Base-by-base conservation (phyloP, 2,329 filamentous ascomycete genomes). In the Verticillium tricorpus region DNA sequence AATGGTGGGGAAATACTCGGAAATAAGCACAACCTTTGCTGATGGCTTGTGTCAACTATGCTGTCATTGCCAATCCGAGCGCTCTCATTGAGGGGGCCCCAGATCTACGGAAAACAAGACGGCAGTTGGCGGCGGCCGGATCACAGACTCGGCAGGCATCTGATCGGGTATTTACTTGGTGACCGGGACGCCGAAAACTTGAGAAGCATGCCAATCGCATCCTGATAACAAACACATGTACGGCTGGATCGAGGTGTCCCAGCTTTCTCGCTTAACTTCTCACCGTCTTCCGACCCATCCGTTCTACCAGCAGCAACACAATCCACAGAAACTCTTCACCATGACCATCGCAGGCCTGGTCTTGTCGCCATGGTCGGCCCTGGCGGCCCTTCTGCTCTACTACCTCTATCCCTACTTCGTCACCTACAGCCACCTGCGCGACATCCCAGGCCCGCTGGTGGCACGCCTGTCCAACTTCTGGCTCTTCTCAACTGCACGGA, bases 391-490 rank as follows among this genome's bases (percentile, higher is more conserved):
- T 3, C 56, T 56, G 15, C 55, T 35, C 19, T 65, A 64, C 39
- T 64, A 64, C 69, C 59, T 88, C 11, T 82, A 86, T 60, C 80
- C 85, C 0, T 89, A 87, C 72, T 73, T 89, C 31, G 75, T 84
- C 61, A 89, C 86, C 25, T 80, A 77, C 62, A 58, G 70, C 4
- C 70, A 75, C 62, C 79, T 86, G 64, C 71, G 84, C 73, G 67
- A 72, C 66, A 82, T 91, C 17, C 88, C 88, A 0, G 82, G 82
- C 0, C 88, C 89, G 0, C 86, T 89, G 67, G 82, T 85, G 0
- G 83, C 84, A 0, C 79, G 82, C 37, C 91, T 93, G 73, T 86
- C 88, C 34, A 92, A 93, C 68, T 76, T 96, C 32, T 97, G 93
- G 93, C 83, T 97, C 25, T 75, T 97, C 58, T 77, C 80, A 9